These are phyloP conservation scores for Thozetella sp. DNA, from an alignment of 495 filamentous ascomycete genomes.

Conservation along the genomic window DNA sequence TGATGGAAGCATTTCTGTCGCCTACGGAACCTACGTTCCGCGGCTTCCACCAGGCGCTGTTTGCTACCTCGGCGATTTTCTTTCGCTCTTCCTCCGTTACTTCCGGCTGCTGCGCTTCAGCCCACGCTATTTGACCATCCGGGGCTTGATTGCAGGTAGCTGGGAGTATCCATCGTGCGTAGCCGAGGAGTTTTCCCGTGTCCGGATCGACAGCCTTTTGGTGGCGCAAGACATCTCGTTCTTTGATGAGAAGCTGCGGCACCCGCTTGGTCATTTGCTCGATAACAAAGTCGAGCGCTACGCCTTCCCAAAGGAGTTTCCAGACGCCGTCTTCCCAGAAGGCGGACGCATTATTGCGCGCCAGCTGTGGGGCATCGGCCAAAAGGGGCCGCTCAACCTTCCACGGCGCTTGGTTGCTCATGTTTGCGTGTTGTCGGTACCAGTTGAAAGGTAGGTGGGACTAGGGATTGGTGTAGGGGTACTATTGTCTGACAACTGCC, in stretches of 20 bases:
- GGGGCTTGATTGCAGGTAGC: too few species aligned
- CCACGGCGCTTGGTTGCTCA: too few species aligned
- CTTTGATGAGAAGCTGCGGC: conserved; percentile 13
- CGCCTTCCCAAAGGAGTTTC: conserved; percentile 13
- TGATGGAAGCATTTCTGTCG: background rate
- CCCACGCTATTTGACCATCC: background rate
- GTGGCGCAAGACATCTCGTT: conserved; percentile 15
- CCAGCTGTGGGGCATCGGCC: conserved; percentile 14
- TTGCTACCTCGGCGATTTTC: background rate
- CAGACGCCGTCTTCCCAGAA: conserved; percentile 24
- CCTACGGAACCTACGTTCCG: background rate
- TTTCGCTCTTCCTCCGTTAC: background rate
- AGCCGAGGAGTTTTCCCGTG: conserved; percentile 18
- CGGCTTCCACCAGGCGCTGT: conserved; percentile 8
- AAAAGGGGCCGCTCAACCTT: background rate
- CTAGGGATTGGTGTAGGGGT: too few species aligned
- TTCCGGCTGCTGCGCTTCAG: conserved; percentile 2
- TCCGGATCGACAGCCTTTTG: conserved; percentile 22
- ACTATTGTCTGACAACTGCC: too few species aligned
- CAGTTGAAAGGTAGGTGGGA: too few species aligned
- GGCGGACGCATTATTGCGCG: conserved; percentile 16
- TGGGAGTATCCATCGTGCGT: conserved; percentile 24
- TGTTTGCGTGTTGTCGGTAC: too few species aligned
- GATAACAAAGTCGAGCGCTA: background rate
- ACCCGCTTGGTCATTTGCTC: conserved; percentile 12